A percentile compares a stretch with the other conserved stretches of the same genome.
Conservation (phyloP, 148 eudicot genomes). For the Drosera capensis region DNA sequence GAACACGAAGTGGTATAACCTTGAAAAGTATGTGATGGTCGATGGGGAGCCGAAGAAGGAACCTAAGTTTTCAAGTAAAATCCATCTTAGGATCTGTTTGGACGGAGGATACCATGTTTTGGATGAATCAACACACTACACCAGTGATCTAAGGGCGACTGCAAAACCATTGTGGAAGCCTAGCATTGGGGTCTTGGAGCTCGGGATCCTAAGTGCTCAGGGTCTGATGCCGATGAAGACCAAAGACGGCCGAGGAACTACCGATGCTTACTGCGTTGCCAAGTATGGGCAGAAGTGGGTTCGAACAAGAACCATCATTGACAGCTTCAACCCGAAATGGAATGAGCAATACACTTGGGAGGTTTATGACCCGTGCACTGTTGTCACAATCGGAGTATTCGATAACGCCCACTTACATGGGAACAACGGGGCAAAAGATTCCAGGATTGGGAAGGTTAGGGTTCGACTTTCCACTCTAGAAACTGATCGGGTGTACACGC, state of each 20-base stretch:
- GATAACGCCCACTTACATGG: constrained; percentile 55
- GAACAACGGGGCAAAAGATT: constrained; percentile 28
- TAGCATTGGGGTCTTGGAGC: constrained; percentile 48
- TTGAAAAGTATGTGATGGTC: constrained; percentile 37
- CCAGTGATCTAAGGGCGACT: constrained; percentile 56
- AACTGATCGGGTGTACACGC: constrained; percentile 63
- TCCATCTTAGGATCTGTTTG: constrained; percentile 45
- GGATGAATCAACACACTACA: constrained; percentile 61
- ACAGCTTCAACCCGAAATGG: constrained; percentile 46
- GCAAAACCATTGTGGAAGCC: constrained; percentile 55
- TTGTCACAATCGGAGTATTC: constrained; percentile 54
- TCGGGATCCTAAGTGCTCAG: constrained; percentile 55
- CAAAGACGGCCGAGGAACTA: constrained; percentile 41
- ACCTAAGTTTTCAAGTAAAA: constrained; percentile 47
- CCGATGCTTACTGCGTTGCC: constrained; percentile 74
- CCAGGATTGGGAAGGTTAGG: constrained; percentile 61
- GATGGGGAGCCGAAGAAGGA: constrained; percentile 51
- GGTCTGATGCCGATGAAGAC: constrained; percentile 53
- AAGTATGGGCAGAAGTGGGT: constrained; percentile 74
- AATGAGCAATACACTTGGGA: constrained; percentile 88
- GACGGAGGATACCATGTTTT: constrained; percentile 79
- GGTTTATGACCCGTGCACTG: constrained; percentile 66
- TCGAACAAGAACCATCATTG: constrained; percentile 60
- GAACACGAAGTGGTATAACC: constrained; percentile 47
- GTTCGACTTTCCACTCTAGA: constrained; percentile 63